A percentile compares a stretch with the other conserved stretches of the same genome.
Conservation (phyloP, 495 filamentous ascomycete species). For the Aspergillus wentii region DNA sequence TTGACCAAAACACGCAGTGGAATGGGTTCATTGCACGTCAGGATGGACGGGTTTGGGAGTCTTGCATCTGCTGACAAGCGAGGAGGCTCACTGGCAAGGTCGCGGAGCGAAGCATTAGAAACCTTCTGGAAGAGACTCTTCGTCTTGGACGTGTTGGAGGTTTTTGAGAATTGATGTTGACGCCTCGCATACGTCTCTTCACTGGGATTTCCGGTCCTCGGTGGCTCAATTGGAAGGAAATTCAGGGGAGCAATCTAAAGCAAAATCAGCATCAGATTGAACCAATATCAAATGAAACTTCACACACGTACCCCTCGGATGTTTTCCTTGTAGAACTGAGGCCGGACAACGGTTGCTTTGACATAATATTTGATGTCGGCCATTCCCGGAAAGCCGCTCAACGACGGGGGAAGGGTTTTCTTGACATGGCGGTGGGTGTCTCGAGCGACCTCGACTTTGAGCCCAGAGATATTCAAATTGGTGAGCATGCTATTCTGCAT, state of each 20-base stretch:
- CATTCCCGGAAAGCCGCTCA: constrained; percentile 73
- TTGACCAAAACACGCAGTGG: constrained; percentile 75
- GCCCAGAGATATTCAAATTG: constrained; percentile 50
- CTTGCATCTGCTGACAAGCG: constrained; percentile 68
- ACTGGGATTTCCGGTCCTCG: constrained; percentile 57
- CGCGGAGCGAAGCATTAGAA: constrained; percentile 20
- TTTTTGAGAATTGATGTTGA: constrained; percentile 65
- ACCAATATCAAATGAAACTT: constrained; percentile 1
- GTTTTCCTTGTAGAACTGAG: constrained; percentile 81
- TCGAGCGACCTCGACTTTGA: constrained; percentile 54
- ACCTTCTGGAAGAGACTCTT: constrained; percentile 51
- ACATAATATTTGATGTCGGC: constrained; percentile 91
- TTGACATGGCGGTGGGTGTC: constrained; percentile 64
- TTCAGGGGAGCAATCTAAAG: constrained; percentile 57
- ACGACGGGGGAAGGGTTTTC: constrained; percentile 80
- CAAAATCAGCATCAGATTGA: constrained; percentile 5
- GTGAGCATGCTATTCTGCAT: constrained; percentile 53
- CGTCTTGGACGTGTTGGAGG: constrained; percentile 35
- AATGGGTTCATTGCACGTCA: constrained; percentile 82
- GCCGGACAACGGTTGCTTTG: constrained; percentile 83
- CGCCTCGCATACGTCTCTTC: constrained; percentile 82
- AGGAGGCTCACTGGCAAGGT: constrained; percentile 30
- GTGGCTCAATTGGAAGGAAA: constrained; percentile 91
- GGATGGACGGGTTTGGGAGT: constrained; percentile 79
- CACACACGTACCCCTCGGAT: constrained; percentile 55